Conservation (phyloP, 139 green algal genomes). For the Astrephomene gubernaculifera region DNA sequence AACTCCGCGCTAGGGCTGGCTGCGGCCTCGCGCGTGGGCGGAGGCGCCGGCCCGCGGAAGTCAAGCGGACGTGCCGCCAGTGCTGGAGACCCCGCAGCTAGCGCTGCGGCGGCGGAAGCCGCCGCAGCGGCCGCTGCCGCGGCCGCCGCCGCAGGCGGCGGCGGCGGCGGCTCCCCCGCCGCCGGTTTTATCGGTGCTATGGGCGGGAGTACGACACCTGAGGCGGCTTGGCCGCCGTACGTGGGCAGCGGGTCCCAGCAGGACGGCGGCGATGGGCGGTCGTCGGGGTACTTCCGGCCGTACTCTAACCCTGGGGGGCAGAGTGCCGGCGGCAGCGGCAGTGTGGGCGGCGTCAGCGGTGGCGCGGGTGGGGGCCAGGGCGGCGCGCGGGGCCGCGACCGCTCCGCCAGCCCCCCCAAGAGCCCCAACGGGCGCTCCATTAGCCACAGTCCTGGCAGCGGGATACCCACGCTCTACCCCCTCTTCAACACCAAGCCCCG, state of each 20-base stretch:
- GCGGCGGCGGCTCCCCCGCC: background rate
- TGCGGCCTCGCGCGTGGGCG: background rate
- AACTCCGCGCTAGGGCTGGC: background rate
- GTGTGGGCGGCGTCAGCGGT: background rate
- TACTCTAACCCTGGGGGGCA: background rate
- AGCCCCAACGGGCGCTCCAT: conserved; percentile 25
- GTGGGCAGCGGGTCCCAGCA: background rate
- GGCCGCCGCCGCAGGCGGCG: background rate
- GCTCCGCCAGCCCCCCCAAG: background rate
- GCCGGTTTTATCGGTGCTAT: background rate
- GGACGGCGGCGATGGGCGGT: background rate
- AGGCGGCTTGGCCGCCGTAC: background rate
- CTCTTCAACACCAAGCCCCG: conserved; percentile 10
- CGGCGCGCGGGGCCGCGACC: background rate
- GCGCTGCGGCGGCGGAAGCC: background rate
- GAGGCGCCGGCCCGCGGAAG: background rate
- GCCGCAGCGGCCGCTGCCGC: background rate
- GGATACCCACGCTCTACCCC: conserved; percentile 24
- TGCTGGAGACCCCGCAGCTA: too few species aligned
- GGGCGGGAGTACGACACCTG: background rate
- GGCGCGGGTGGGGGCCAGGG: background rate
- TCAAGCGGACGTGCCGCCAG: background rate
- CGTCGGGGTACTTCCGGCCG: background rate
- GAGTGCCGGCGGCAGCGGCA: too few species aligned
- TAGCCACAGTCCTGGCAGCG: conserved; percentile 31